Evolutionary conservation across 2,329 filamentous ascomycete species (phyloP).

Genomic region (Fusarium temperatum): DNA sequence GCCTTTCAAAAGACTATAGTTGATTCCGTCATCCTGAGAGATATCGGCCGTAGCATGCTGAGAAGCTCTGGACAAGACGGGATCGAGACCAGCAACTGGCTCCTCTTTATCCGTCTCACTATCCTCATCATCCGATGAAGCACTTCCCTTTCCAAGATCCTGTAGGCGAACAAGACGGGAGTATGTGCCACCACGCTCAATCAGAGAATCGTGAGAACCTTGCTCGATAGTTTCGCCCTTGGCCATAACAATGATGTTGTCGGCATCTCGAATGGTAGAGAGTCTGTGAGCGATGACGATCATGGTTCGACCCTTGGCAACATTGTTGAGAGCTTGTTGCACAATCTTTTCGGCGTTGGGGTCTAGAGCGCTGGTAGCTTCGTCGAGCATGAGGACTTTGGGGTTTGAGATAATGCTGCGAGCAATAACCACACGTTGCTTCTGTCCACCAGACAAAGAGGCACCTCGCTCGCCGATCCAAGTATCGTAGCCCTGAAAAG

Average conservation of each 20-base stretch:
- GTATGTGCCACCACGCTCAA: constrained; percentile 60
- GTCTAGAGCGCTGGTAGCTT: constrained; percentile 70
- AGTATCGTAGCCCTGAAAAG: constrained; percentile 63
- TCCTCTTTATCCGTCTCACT: constrained; percentile 50
- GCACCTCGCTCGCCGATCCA: constrained; percentile 71
- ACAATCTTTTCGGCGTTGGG: constrained; percentile 60
- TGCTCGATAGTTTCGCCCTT: constrained; percentile 68
- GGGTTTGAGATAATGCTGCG: constrained; percentile 72
- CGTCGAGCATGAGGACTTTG: constrained; percentile 71
- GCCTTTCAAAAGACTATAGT: constrained; percentile 43
- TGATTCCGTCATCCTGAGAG: constrained; percentile 4
- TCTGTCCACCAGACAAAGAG: constrained; percentile 72
- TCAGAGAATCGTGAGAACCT: constrained; percentile 68
- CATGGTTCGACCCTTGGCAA: constrained; percentile 67
- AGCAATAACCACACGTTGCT: constrained; percentile 73
- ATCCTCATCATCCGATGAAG: constrained; percentile 19
- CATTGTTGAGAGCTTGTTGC: constrained; percentile 63
- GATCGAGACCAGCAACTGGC: constrained; percentile 42
- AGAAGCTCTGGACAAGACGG: constrained; percentile 34
- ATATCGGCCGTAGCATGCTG: constrained; percentile 29
- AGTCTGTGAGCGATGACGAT: constrained; percentile 72
- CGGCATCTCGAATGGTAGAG: constrained; percentile 67
- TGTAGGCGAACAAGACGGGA: constrained; percentile 58
- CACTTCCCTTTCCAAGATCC: constrained; percentile 45
- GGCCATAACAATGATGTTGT: constrained; percentile 72